Percentiles rank a stretch among this genome's conserved stretches.
These are phyloP conservation scores for Mariannaea elegans DNA, from an alignment of 2,329 filamentous ascomycete species.

Conservation along the genomic window DNA sequence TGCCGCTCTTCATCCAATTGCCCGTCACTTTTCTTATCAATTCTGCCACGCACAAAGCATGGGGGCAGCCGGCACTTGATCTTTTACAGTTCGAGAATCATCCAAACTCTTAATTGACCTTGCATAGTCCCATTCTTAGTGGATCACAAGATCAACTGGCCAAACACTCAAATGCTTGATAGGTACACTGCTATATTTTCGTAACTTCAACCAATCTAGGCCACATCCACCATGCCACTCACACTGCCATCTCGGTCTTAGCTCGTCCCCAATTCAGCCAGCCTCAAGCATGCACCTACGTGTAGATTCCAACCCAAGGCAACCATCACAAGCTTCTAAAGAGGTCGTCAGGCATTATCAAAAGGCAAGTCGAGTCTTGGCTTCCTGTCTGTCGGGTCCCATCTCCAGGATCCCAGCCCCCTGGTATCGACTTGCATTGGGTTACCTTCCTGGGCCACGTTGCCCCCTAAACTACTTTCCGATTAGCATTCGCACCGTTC, in stretches of 20 bases:
- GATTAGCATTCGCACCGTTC: conserved; percentile 35
- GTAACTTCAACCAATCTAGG: neutral
- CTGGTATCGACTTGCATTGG: conserved; percentile 21
- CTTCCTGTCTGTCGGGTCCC: conserved; percentile 8
- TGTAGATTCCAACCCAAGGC: too few species aligned
- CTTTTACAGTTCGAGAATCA: neutral
- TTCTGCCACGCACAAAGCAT: neutral
- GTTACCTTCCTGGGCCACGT: conserved; percentile 32
- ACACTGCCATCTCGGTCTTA: neutral
- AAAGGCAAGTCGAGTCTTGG: conserved; percentile 27
- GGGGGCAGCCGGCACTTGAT: neutral
- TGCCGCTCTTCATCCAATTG: neutral
- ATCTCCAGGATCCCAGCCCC: conserved; percentile 23
- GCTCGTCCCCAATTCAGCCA: neutral
- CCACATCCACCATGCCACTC: neutral
- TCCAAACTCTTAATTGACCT: neutral
- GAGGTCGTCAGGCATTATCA: conserved; percentile 16
- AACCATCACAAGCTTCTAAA: neutral
- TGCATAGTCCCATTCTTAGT: neutral
- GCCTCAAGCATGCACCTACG: neutral
- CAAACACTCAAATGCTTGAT: neutral
- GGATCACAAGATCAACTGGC: neutral
- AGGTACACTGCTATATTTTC: neutral
- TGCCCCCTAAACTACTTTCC: conserved; percentile 34
- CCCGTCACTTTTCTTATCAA: too few species aligned